These are phyloP conservation scores for Vinca major DNA, from an alignment of 305 asterid genomes.

Conservation along the genomic window DNA sequence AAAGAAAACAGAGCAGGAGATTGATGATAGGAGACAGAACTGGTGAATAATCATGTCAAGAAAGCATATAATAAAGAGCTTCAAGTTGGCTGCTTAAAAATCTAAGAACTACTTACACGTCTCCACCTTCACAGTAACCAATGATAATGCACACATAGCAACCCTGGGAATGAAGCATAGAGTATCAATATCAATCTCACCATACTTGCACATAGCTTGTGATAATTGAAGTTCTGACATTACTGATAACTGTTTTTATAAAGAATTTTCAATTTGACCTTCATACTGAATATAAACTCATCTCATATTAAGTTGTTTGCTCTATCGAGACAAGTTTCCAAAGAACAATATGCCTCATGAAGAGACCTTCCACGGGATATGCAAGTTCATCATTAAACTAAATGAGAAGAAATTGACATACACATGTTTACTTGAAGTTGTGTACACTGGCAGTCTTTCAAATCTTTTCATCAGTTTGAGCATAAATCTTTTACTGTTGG, in stretches of 20 bases:
- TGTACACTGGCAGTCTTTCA: background rate
- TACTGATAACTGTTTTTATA: background rate
- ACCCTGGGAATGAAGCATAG: conserved; percentile 49
- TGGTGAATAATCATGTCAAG: background rate
- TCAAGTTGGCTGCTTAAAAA: background rate
- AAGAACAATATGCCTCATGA: background rate
- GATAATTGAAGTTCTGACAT: conserved; percentile 1
- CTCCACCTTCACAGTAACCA: conserved; percentile 98
- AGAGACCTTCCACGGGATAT: background rate
- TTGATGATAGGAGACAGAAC: background rate
- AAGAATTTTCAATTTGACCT: background rate
- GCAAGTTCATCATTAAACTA: background rate
- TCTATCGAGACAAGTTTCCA: background rate
- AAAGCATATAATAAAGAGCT: background rate
- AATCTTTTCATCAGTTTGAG: too few species aligned
- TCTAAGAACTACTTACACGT: conserved; percentile 50
- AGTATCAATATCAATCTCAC: conserved; percentile 9
- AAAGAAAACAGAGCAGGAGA: conserved; percentile 4
- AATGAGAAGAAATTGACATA: background rate
- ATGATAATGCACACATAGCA: conserved; percentile 79
- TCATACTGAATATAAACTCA: background rate
- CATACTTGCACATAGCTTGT: conserved; percentile 4
- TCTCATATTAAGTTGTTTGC: background rate
- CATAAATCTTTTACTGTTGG: too few species aligned
- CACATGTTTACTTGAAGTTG: background rate